Base-by-base conservation (phyloP, 2,329 filamentous ascomycete genomes). In the Pyricularia grisea region DNA sequence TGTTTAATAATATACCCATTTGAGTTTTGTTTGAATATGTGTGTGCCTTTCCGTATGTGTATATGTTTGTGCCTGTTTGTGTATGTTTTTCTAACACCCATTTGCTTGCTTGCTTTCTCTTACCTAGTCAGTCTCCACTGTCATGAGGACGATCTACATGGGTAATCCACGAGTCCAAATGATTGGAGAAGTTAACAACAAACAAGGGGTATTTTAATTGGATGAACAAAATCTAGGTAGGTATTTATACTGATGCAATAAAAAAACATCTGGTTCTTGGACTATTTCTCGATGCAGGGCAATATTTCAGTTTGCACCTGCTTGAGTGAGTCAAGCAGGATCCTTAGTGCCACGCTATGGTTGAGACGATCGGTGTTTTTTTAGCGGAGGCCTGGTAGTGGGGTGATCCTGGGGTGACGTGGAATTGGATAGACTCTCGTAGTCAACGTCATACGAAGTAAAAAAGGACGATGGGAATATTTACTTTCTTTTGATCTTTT, bases 41-140 rank as follows among this genome's bases (percentile, higher is more conserved):
- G 36, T 68, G 67, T 36, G 61, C 71, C 69, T 25, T n/a, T 66
- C 70, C 66, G 64, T 67, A 65, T 72, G 71, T 73, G 63, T 70
- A n/a, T 70, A 68, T 69, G 67, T 60, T 67, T 71, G 42, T 6
- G 30, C 12, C 3, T 66, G 23, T 65, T 2, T 28, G 20, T 7
- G 58, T 65, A 25, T 58, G 10, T n/a, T 58, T 58, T 58, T 25
- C 50, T 23, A 10, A 58, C 10, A 11, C 50, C 9, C 17, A 10
- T 23, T 58, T n/a, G 12, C 3, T n/a, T 58, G 10, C 4, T 20
- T 58, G 50, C 20, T 58, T 58, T 20, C 5, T 58, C 5, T 25
- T 6, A 9, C 20, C 2, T 25, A 12, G 10, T 4, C 23, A 14
- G 25, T 61, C 23, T 28, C 58, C 58, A 12, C 33, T 36, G 33